Conservation (phyloP, 306 rosid species). For the Datisca glomerata region DNA sequence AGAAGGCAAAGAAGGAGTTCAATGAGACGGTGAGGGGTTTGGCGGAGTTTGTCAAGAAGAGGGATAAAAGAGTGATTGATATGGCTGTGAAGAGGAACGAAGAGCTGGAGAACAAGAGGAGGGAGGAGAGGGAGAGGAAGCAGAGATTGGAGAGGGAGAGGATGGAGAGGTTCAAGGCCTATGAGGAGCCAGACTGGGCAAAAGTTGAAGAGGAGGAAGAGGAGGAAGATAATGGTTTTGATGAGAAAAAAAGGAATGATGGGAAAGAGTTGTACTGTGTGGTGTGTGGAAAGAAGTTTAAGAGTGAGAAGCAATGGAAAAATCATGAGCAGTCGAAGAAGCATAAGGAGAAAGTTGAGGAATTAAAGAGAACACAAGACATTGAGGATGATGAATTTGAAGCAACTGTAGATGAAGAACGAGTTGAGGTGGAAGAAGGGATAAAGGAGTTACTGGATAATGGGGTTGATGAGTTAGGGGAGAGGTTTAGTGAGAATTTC, state of each 20-base stretch:
- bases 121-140: conserved; percentile 68
- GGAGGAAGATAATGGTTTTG: conserved; percentile 16
- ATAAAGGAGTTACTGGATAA: conserved; percentile 14
- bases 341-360: conserved; percentile 79
- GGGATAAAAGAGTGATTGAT: conserved; percentile 91
- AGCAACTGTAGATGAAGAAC: conserved; percentile 17
- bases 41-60: conserved; percentile 93
- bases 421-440: conserved; percentile 19
- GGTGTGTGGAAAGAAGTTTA: conserved; percentile 92
- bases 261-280: conserved; percentile 76
- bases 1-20: conserved; percentile 76
- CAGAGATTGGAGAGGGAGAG: conserved; percentile 57
- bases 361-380: conserved; percentile 46
- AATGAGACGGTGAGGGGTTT: conserved; percentile 81
- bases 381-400: conserved; percentile 31
- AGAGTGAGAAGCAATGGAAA: conserved; percentile 99
- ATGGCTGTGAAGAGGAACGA: conserved; percentile 62
- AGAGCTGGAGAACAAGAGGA: conserved; percentile 61
- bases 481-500: conserved; percentile 15
- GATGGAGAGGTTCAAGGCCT: conserved; percentile 54
- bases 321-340: conserved; percentile 95
- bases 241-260: conserved; percentile 20
- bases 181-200: conserved; percentile 78
- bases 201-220: conserved; percentile 29
- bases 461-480: conserved; percentile 14